Conservation (phyloP, 176 grass and related monocot genomes). For the Metroxylon sagu region DNA sequence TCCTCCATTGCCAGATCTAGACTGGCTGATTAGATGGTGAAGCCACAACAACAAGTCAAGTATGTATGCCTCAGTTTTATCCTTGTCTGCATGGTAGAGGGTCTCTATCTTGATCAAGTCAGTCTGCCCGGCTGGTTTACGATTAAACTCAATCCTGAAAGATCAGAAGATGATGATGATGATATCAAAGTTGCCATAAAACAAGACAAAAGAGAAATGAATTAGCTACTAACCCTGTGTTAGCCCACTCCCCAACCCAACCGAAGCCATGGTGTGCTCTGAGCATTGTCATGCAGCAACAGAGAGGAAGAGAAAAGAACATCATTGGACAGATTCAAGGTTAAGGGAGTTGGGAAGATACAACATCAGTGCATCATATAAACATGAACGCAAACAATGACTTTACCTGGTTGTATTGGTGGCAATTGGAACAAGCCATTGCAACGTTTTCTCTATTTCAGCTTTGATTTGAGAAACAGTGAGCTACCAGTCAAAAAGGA, state of each 20-base stretch:
- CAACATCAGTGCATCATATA: too few relatives aligned
- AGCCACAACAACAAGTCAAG: constrained; percentile 42
- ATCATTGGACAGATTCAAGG: too few relatives aligned
- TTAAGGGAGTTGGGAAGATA: too few relatives aligned
- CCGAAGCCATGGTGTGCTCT: constrained; percentile 36
- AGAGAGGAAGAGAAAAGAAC: not conserved
- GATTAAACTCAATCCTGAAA: constrained; percentile 24
- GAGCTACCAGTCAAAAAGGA: constrained; percentile 25
- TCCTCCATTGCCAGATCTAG: not conserved
- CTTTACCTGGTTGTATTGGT: constrained; percentile 41
- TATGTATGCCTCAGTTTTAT: constrained; percentile 46
- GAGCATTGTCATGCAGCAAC: constrained; percentile 2
- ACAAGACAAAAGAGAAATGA: not conserved
- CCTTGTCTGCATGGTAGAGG: constrained; percentile 43
- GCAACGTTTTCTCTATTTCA: constrained; percentile 46
- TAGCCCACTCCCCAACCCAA: constrained; percentile 37
- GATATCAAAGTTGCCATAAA: not conserved
- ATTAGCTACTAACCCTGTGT: constrained; percentile 22
- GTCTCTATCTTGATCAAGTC: constrained; percentile 37
- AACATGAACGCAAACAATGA: too few relatives aligned
- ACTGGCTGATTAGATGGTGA: constrained; percentile 26
- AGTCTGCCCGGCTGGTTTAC: not conserved
- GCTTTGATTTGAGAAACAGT: constrained; percentile 23
- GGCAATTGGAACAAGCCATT: constrained; percentile 53
- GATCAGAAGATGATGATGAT: not conserved